Evolutionary conservation across 306 rosid genomes (phyloP).

Genomic region (Purshia tridentata): DNA sequence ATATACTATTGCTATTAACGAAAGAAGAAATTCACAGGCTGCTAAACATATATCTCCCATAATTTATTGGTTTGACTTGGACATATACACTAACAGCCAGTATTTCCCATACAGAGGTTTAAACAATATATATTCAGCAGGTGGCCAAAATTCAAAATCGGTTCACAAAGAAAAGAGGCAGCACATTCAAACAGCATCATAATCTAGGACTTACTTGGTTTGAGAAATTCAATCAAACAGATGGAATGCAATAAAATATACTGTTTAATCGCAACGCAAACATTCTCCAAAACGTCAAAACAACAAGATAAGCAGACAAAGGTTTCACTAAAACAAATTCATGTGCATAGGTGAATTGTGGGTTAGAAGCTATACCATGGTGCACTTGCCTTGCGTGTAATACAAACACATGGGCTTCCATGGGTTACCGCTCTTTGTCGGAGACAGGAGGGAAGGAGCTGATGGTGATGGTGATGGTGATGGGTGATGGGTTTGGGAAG

Average conservation of each 20-base stretch:
- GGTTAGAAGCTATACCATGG: slow-evolving; percentile 45
- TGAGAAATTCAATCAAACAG: slow-evolving; percentile 51
- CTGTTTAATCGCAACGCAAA: neutral
- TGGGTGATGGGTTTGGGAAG: slow-evolving; percentile 29
- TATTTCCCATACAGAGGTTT: neutral
- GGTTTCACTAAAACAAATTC: neutral
- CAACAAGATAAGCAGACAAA: neutral
- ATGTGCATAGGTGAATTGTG: neutral
- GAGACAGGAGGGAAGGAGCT: slow-evolving; percentile 18
- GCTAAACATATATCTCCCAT: no score
- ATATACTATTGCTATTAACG: neutral
- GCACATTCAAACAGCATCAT: neutral
- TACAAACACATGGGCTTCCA: slow-evolving; percentile 84
- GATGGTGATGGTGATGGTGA: slow-evolving; percentile 28
- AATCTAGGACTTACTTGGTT: neutral
- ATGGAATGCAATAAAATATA: slow-evolving; percentile 16
- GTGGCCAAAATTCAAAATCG: neutral
- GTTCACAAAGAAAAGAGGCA: neutral
- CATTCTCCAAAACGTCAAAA: neutral
- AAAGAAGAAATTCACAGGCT: no score
- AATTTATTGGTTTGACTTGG: neutral
- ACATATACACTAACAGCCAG: neutral
- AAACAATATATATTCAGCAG: neutral
- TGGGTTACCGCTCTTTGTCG: slow-evolving; percentile 29
- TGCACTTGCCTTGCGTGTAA: slow-evolving; percentile 85